Conservation (phyloP, 768 basidiomycete genomes). For the Astraeus odoratus region DNA sequence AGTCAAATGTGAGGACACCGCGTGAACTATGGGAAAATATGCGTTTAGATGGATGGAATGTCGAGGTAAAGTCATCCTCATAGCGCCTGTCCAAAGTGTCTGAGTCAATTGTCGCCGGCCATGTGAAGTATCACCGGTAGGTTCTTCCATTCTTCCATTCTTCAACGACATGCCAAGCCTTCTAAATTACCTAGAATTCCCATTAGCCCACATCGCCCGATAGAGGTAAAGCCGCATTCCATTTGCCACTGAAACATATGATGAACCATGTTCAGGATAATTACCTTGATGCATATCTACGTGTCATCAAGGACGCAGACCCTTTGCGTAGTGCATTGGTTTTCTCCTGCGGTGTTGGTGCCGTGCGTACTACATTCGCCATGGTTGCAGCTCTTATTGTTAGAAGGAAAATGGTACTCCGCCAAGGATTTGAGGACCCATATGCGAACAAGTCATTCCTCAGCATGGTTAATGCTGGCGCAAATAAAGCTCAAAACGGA, state of each 20-base stretch:
- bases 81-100: conserved; percentile 1
- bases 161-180: conserved; percentile 4
- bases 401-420: conserved; percentile 64
- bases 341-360: conserved; percentile 96
- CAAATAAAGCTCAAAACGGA: conserved; percentile 11
- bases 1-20: conserved; percentile 75
- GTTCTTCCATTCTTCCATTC: conserved; percentile 7
- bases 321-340: conserved; percentile 78
- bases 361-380: conserved; percentile 91
- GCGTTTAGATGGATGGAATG: conserved; percentile 79
- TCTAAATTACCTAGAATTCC: conserved; percentile 56
- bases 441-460: conserved; percentile 42
- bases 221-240: conserved; percentile 51
- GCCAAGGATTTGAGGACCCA: conserved; percentile 68
- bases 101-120: conserved; percentile 9
- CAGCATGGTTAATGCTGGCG: conserved; percentile 6
- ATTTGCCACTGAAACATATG: background rate
- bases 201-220: conserved; percentile 87
- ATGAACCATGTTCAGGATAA: conserved; percentile 52
- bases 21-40: conserved; percentile 80
- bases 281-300: conserved; percentile 90
- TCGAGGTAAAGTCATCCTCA: conserved; percentile 51
- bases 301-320: conserved; percentile 71
- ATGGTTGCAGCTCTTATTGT: conserved; percentile 93
- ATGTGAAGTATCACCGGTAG: conserved; percentile 68